Base-by-base conservation (phyloP, 495 filamentous ascomycete genomes). In the Pseudotulostoma volvatum region DNA sequence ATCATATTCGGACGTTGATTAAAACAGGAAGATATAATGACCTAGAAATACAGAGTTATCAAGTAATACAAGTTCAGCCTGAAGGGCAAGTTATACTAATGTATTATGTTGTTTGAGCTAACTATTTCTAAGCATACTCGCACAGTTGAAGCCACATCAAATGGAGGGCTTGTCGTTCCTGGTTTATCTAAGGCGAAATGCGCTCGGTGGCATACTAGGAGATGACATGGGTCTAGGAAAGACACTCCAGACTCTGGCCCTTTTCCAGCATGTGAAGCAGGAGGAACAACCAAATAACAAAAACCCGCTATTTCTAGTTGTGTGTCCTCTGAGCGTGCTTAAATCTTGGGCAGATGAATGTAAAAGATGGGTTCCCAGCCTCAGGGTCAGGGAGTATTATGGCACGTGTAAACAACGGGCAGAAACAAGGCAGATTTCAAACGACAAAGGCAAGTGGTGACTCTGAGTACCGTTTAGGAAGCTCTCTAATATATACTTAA, bases 171-270 rank as follows among this genome's bases (percentile, higher is more conserved):
- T 81, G 1, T 73, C 70, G 0, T 79, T 74, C 46, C 58, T 81
- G 4, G 44, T 76, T 1, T 67, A 73, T 46, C 52, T 79, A 8
- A 54, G 74, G 47, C 55, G 60, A 1, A 79, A 79, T 41, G 68
- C 71, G 23, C 49, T 74, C n/a, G 66, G 69, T 3, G 64, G 63
- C 8, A 71, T 77, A 13, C 57, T 76, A 1, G 73, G 63, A 3
- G 73, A 77, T 34, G 73, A 77, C 33, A 77, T 77, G 73, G 73
- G 73, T n/a, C 57, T 77, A 0, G 74, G 73, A 13, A 76, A 76
- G 45, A 78, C 73, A 0, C 43, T 76, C 0, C 74, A 78, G 43
- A 72, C 70, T 0, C 56, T 78, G 0, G 63, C 74, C 1, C 55
- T 77, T 0, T 70, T 77, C 25, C 68, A 70, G 36, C 56, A 66